phyloP scores from a whole-genome alignment of 352 stramenopile genomes.

The Phytophthora melonis region DNA sequence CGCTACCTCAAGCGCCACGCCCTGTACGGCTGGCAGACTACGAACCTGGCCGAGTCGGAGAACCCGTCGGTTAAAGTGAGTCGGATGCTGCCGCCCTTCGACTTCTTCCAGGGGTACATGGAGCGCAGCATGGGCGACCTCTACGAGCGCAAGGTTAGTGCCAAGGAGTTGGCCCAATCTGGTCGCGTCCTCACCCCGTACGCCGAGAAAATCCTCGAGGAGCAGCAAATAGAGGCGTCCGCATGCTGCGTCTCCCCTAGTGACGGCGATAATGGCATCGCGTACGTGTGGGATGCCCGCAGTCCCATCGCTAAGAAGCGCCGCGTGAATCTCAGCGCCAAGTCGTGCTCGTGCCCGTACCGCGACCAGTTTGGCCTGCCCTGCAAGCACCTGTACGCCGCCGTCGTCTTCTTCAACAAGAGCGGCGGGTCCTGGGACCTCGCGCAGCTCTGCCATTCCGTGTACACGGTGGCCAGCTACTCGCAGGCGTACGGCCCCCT shows the following conservation, averaged over 20 bases:
- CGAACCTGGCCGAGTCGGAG: constrained; percentile 33
- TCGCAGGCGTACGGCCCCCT: constrained; percentile 37
- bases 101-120: constrained; percentile 62
- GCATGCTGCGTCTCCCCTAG: constrained; percentile 54
- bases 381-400: constrained; percentile 54
- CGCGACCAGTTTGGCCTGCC: constrained; percentile 46
- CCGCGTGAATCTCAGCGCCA: constrained; percentile 44
- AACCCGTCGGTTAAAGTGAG: constrained; percentile 27
- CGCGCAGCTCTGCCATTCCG: constrained; percentile 38
- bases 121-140: constrained; percentile 50
- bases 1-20: constrained; percentile 45
- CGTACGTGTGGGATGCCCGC: constrained; percentile 49
- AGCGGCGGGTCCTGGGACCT: constrained; percentile 45
- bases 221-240: constrained; percentile 41
- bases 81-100: constrained; percentile 44
- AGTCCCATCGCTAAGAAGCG: constrained; percentile 46
- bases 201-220: constrained; percentile 40
- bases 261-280: constrained; percentile 46
- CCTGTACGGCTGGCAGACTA: constrained; percentile 54
- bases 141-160: constrained; percentile 53
- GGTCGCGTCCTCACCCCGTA: constrained; percentile 46
- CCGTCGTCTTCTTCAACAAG: constrained; percentile 51
- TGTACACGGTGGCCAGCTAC: constrained; percentile 48
- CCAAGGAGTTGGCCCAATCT: constrained; percentile 37
- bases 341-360: constrained; percentile 48